A percentile compares a stretch with the other conserved stretches of the same genome.
Evolutionary conservation across 2,329 filamentous ascomycete genomes (phyloP).

Genomic region (Fusarium foetens): DNA sequence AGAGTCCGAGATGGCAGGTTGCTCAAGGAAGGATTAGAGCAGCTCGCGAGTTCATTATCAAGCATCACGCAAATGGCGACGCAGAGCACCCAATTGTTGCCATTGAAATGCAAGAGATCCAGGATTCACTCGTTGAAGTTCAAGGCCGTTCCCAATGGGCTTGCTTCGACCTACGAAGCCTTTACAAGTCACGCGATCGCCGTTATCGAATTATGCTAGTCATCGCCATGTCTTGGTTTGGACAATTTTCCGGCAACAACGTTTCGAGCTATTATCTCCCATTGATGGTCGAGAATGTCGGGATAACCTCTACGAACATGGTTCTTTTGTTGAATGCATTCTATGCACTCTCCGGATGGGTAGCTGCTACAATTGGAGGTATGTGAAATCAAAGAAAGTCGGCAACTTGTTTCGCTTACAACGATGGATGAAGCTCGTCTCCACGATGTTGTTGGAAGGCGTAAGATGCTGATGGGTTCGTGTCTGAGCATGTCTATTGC

Average conservation of each 20-base stretch:
- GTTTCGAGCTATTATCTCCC: neutral
- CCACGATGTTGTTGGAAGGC: neutral
- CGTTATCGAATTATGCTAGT: neutral
- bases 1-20: neutral
- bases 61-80: neutral
- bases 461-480: neutral
- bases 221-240: neutral
- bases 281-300: neutral
- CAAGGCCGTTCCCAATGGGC: neutral
- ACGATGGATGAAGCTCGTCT: neutral
- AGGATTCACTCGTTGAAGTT: neutral
- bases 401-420: neutral
- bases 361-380: neutral
- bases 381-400: accelerated
- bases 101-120: neutral
- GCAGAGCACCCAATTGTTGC: neutral
- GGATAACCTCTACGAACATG: neutral
- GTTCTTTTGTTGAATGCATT: neutral
- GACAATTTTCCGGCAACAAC: neutral
- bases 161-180: neutral
- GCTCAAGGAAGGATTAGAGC: neutral
- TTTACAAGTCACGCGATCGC: neutral
- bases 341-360: neutral
- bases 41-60: neutral
- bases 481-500: neutral